A percentile compares a stretch with the other conserved stretches of the same genome.
phyloP scores from a whole-genome alignment of 306 rosid genomes.

The Astragalus glycyphyllos region DNA sequence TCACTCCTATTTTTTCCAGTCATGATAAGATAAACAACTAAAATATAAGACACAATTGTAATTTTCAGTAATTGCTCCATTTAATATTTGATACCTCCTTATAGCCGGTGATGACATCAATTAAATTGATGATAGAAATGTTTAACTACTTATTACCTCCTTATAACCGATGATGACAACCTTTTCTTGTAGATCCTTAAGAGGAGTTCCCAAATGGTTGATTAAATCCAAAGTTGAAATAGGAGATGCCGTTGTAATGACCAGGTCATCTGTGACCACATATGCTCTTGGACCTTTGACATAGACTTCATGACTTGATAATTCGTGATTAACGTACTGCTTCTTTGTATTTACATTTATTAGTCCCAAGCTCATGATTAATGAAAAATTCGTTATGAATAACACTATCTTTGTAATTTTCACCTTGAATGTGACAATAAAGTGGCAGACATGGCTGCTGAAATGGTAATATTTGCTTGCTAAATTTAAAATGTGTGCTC shows the following conservation, averaged over 20 bases:
- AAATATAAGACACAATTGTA: too few species aligned
- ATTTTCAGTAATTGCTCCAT: too few species aligned
- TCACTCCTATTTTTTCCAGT: too few species aligned
- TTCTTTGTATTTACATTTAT: too few species aligned
- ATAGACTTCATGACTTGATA: background rate
- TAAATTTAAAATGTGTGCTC: background rate
- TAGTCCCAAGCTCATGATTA: background rate
- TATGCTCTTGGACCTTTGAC: background rate
- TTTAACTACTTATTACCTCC: background rate
- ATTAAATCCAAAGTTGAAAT: background rate
- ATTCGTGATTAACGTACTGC: too few species aligned
- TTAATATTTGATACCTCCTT: too few species aligned
- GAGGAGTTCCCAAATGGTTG: background rate
- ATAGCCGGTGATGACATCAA: too few species aligned
- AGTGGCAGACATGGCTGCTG: too few species aligned
- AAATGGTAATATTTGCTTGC: too few species aligned
- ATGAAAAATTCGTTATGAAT: background rate
- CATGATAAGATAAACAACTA: too few species aligned
- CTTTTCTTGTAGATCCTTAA: background rate
- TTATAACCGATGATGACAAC: background rate
- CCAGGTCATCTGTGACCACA: background rate
- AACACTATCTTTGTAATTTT: background rate
- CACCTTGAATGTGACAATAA: background rate
- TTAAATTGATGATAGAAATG: too few species aligned
- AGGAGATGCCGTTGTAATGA: background rate